Evolutionary conservation across 805 yeast species (phyloP), one percentile per base, ranked within the genome.

Genomic region (Zygosaccharomyces pseudorouxii): DNA sequence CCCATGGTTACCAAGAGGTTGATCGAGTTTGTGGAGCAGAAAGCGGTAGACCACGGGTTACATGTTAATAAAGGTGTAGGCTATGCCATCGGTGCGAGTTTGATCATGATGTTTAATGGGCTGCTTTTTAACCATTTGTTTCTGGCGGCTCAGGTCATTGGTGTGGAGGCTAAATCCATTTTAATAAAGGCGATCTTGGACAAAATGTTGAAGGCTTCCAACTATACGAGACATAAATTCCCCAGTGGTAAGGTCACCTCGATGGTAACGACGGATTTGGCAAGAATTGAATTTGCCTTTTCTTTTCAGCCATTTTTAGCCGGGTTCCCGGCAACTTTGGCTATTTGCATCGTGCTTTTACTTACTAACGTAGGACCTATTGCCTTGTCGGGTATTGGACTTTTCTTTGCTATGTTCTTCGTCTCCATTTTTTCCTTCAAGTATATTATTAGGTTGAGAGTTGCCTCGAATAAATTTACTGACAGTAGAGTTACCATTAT

Each of bases 221-320:
- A 80, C 9, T 72, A 71, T 42, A 77, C 90, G 2, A 76, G 76
- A 46, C 76, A 77, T 53, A 71, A 76, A 50, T 86, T 69, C 59
- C 82, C 95, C 1, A 74, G 80, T 22, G 84, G 92, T 38, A 80
- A 77, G 51, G 76, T 89, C 48, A 86, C 95, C 27, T 81, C 89
- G 8, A 68, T 88, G 63, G 77, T 89, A 63, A 86, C 93, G 52
- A 82, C 95, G 2, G 97, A 89, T 63, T 71, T 89, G 33, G 77
- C 90, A 12, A 79, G 96, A 60, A 75, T 89, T 29, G 96, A 88
- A 65, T 75, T 86, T 55, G 89, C 89, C 7, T 65, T 81, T n/a
- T 80, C 79, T 3, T 84, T 82, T 54, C 80, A 82, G 58, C 85
- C 86, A 4, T 80, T 82, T 59, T 60, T 83, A 19, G 65, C 83